Evolutionary conservation across 2,329 filamentous ascomycete genomes (phyloP), one percentile per base, ranked within the genome.

Genomic region (Huntiella abstrusa): DNA sequence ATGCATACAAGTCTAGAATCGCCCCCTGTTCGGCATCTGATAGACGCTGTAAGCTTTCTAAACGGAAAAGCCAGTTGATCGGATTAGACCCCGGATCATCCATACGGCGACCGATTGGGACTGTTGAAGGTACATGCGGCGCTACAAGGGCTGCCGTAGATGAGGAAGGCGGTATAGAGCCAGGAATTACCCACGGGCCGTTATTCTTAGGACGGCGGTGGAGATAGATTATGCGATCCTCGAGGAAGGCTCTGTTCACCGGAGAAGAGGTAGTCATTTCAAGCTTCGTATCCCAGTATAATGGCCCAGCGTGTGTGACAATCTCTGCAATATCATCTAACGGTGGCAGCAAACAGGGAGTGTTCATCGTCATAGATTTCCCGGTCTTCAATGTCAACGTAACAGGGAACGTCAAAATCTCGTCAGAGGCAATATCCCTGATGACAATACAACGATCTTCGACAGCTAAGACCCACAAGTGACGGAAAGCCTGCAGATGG

Each of bases 401-500:
- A 40, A 94, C 68, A 0, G 83, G 76, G 2, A 87, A 71, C 5
- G 77, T 73, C 42, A 94, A 74, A 0, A 87, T 82, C 38, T 85
- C 77, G 36, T 80, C 77, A 0, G 84, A 93, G 49, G 91, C 78
- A 3, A 91, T 73, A 54, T 98, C 91, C 51, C 88, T 83, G 13
- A 84, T 75, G 1, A 98, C 75, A 0, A 98, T 71, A 57, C 88
- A 96, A 44, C 92, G 75, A 7, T 85, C 76, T 56, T 98, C 91
- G 0, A 83, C 80, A 1, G 91, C 91, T 3, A 98, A 70, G 8
- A 94, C 88, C 91, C 91, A 98, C 57, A 98, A 83, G 61, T 98
- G 88, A 4, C 92, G 77, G 64, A 98, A 91, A 3, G 92, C 91
- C 64, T 98, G 91, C 4, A 98, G 70, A 56, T 98, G 91, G 8